Evolutionary conservation across 305 asterid species (phyloP), one percentile per base, ranked within the genome.

Genomic region (Fraxinus albicans): DNA sequence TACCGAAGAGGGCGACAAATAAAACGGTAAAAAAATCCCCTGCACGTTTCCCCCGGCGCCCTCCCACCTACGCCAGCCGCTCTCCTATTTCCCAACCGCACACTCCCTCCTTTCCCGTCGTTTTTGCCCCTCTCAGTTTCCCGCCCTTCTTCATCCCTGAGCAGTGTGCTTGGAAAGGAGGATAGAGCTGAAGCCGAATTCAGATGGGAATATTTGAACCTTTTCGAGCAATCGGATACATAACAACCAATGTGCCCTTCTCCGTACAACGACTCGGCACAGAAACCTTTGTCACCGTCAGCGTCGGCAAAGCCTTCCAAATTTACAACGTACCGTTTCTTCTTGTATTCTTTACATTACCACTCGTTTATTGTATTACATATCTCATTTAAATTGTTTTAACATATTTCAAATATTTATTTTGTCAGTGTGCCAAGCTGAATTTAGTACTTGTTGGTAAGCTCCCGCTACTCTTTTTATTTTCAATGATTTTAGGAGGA

Each of bases 241-340:
- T 94, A 77, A 91, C 96, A 4, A 89, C 86, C 80, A 87, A 86
- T 55, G 97, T 92, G 1, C 98, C 99, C 4, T 92, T 94, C 89
- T 92, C 94, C 53, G 90, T 95, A 1, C 98, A 91, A 87, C 95
- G 98, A 19, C 94, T 91, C 21, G 97, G 96, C 67, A 92, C 98
- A 9, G 99, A 94, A 84, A 94, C 97, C 8, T 95, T 95, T 83
- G 97, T 94, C 86, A 93, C 99, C 84, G 95, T 93, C 83, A 93
- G 97, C 87, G 92, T 92, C 75, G 98, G 99, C 58, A 94, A 93
- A 85, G 92, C 98, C 33, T 95, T 93, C 86, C 98, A 95, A 89
- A 72, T 95, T 73, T 94, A 92, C 92, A 95, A 95, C 44, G 97
- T 95, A 91, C 76, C 0, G 29, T 10, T 21, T 34, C 27, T 34